Base-by-base conservation (phyloP, 179 eudicot genomes). In the Carnegiea gigantea region DNA sequence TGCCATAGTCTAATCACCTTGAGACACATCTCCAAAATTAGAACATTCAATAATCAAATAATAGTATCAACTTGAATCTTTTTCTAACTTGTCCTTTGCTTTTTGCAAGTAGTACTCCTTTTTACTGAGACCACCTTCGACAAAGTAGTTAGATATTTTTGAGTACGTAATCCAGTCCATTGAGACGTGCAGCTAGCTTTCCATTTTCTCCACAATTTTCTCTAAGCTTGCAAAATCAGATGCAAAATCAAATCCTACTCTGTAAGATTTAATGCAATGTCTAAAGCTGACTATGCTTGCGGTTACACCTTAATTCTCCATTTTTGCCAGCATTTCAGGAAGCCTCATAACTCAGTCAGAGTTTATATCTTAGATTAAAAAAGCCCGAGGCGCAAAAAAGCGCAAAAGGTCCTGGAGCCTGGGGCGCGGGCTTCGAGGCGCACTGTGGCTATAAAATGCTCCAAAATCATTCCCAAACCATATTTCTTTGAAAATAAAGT, bases 121-220 rank as follows among this genome's bases (percentile, higher is more conserved):
- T 79, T 89, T 90, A 48, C 82, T 86, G 20, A 83, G 48, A 48
- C 84, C 87, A 3, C 85, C 90, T 77, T 87, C 86, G n/a, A 85
- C 78, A 70, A 80, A 88, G 65, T 43, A 57, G 62, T 79, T 87
- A 38, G 90, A 90, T 79, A 80, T 86, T 6, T 64, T 77, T 17
- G 84, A 73, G 70, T 86, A 92, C 4, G 91, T 87, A 38, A 65
- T 57, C 89, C 93, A 90, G 82, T 92, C 89, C 75, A 92, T 84
- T 77, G 70, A 1, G 36, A 90, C 70, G 24, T 77, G 78, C 18
- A 85, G 80, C 59, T 85, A 82, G 28, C 49, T 77, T 83, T 90
- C 92, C 84, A 89, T 82, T 84, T 89, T 91, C 54, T 85, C 68
- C 21, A 90, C 68, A 78, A 87, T 78, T 73, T 84, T 83, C 86